Conservation (phyloP, 1,284 basidiomycete genomes). For the Gymnopus androsaceus region DNA sequence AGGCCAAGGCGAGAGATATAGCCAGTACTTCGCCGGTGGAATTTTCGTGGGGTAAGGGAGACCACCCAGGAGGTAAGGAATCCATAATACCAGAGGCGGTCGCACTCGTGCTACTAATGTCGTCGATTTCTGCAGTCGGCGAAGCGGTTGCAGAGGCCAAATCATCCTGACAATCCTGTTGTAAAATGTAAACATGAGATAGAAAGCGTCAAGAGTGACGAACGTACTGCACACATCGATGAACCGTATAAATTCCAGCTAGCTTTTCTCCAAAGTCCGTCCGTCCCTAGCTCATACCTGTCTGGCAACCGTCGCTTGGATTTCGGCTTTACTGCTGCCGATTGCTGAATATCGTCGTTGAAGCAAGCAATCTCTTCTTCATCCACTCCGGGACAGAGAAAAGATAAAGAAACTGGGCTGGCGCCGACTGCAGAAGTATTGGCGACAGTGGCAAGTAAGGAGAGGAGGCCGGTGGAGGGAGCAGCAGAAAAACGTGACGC, state of each 20-base stretch:
- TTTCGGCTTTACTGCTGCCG: slow-evolving; percentile 2
- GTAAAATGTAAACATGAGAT: slow-evolving; percentile 9
- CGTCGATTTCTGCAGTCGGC: slow-evolving; percentile 30
- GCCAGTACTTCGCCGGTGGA: slow-evolving; percentile 55
- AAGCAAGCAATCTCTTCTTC: slow-evolving; percentile 13
- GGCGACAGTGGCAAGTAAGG: slow-evolving; percentile 56
- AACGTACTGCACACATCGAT: slow-evolving; percentile 47
- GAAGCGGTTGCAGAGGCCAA: slow-evolving; percentile 16
- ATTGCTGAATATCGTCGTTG: slow-evolving; percentile 13
- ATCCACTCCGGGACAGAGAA: slow-evolving; percentile 60
- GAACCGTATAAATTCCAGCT: slow-evolving; percentile 65
- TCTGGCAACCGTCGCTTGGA: slow-evolving; percentile 43
- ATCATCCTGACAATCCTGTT: slow-evolving; percentile 30
- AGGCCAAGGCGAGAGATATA: slow-evolving; percentile 60
- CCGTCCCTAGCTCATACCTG: slow-evolving; percentile 54
- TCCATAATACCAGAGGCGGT: slow-evolving; percentile 34
- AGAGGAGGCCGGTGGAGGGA: slow-evolving; percentile 52
- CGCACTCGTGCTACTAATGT: slow-evolving; percentile 29
- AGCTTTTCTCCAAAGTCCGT: slow-evolving; percentile 63
- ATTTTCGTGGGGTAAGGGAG: slow-evolving; percentile 27
- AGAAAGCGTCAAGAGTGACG: slow-evolving; percentile 18
- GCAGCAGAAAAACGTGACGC: neutral
- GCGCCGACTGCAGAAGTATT: slow-evolving; percentile 45
- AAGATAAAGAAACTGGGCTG: slow-evolving; percentile 55
- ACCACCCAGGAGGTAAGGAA: slow-evolving; percentile 63